Base-by-base conservation (phyloP, 1,139 yeast genomes). In the Spencermartinsiella ligniputridi region DNA sequence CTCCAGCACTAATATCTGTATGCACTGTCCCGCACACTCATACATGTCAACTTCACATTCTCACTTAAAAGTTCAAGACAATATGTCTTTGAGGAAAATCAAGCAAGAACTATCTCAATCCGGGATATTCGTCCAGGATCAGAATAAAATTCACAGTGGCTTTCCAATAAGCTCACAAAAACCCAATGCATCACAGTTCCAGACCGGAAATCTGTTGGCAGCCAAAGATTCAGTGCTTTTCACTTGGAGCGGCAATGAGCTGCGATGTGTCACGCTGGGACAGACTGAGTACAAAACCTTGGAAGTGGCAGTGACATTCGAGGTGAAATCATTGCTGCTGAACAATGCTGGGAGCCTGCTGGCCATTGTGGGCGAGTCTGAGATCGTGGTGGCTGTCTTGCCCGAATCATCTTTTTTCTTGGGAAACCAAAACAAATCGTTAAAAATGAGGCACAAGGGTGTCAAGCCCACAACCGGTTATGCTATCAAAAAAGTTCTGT, bases 321-420 rank as follows among this genome's bases (percentile, higher is more conserved):
- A 42, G 16, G 56, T 63, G 24, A 40, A 41, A n/a, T 51, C 57
- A 18, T 47, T 63, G 25, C 55, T 58, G 22, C 50, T 74, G 47
- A 73, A 74, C 54, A 52, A 58, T 2, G 56, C 68, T 1, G 79
- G 74, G 2, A 63, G 70, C 1, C 59, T 72, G 13, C 39, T 72
- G 27, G 75, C 78, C 29, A 55, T 72, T 3, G 63, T 70, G 40
- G 69, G 69, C 40, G 64, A 61, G 0, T 41, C 51, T 19, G 59
- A 64, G 17, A 52, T 74, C 2, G 53, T 63, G 33, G 62, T 68
- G 32, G 32, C 15, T 9, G 32, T 27, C 5, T 2, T 53, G 67
- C 37, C 50, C 5, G 19, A 37, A 13, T n/a, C 40, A 17, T 16
- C 24, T 18, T 58, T 16, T 48, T 67, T 9, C 68, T 69, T 3